These are phyloP conservation scores for Moricandia moricandioides DNA, from an alignment of 345 rosid species.

Conservation along the genomic window DNA sequence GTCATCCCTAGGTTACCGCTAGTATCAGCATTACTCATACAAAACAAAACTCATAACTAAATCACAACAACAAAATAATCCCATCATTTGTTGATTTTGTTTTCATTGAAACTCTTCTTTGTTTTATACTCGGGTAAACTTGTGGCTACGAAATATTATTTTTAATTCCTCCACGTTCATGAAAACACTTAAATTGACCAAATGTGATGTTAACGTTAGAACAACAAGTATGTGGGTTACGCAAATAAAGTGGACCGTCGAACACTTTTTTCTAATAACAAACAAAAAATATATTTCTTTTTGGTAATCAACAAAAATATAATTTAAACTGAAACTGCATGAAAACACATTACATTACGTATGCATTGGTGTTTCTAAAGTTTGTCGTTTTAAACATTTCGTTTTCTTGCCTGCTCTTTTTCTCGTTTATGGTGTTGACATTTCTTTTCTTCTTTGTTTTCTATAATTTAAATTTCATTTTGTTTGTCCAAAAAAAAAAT, in stretches of 20 bases:
- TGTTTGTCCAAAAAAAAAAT: too few species aligned
- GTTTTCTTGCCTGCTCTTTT: constrained; percentile 30
- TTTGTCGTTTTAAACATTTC: constrained; percentile 24
- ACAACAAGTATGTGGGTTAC: constrained; percentile 23
- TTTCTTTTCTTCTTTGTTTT: neutral
- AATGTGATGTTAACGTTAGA: constrained; percentile 29
- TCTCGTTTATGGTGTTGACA: constrained; percentile 3
- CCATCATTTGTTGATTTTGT: constrained; percentile 15
- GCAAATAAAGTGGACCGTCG: constrained; percentile 32
- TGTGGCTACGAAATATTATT: constrained; percentile 21
- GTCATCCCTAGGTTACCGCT: neutral
- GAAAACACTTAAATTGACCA: constrained; percentile 17
- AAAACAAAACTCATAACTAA: constrained; percentile 3
- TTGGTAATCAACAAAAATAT: too few species aligned
- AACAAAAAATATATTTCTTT: neutral
- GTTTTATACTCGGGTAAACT: constrained; percentile 10
- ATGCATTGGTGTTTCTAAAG: neutral
- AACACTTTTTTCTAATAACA: neutral
- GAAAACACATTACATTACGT: constrained; percentile 25
- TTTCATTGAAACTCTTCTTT: constrained; percentile 19
- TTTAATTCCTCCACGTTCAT: neutral
- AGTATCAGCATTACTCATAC: neutral
- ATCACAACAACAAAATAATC: neutral
- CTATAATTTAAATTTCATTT: neutral
- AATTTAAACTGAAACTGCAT: constrained; percentile 2